Base-by-base conservation (phyloP, 169 alveolate species). In the Toxoplasma gondii region DNA sequence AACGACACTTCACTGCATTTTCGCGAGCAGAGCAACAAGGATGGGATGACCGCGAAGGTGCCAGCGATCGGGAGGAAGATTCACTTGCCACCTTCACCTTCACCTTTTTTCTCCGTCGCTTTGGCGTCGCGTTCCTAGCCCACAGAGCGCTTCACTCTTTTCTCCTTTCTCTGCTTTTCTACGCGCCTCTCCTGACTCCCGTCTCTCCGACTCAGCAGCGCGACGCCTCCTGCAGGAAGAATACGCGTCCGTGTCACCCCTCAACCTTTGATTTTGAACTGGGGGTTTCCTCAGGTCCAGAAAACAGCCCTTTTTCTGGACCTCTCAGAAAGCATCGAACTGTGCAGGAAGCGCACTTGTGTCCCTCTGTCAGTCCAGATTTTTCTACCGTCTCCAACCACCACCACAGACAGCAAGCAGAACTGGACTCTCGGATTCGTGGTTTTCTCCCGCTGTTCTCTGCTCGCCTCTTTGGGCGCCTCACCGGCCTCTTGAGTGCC, bases 151-250 rank as follows among this genome's bases (percentile, higher is more conserved):
- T 82, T 31, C 90, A 82, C 67, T 82, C 90, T 29, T 82, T 82
- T 36, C 41, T 82, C 34, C 90, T 82, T 24, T 82, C 90, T 27
- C 54, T 82, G n/a, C 90, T 82, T 24, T 82, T 41, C 90, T 82
- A 36, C 0, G 54, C 90, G 31, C 90, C 90, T 5, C 69, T 82
- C 38, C 67, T 82, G 16, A 36, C 54, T 17, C n/a, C 90, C 9
- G 67, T 82, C 10, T 78, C 87, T 41, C 53, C 87, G 41, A 27
- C 27, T 7, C 87, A 78, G 45, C 87, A 78, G 87, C 43, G 45
- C 16, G 87, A 38, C 22, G 87, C 49, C 9, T 22, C 45, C 29
- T 78, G 87, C 87, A 27, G 87, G 53, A 22, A 34, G 31, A 78
- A 78, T 34, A 78, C 87, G 41, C 44, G 44, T 16, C 87, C 87